Percentiles rank a stretch among this genome's conserved stretches.
Conservation (phyloP, 1,284 basidiomycete genomes). For the Sporisorium scitamineum region DNA sequence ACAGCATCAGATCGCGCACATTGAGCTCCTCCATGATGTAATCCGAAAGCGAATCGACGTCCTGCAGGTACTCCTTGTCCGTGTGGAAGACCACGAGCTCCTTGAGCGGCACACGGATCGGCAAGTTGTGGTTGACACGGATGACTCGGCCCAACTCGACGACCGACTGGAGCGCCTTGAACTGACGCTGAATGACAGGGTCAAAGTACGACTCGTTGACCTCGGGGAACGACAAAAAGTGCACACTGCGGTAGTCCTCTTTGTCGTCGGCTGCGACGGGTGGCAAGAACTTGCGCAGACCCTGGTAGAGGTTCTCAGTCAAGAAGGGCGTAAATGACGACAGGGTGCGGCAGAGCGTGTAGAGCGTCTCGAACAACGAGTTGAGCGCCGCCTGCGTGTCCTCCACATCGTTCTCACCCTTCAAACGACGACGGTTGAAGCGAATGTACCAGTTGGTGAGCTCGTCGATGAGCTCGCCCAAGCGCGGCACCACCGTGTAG, state of each 20-base stretch:
- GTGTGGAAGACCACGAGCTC: constrained; percentile 95
- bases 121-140: constrained; percentile 85
- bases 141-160: constrained; percentile 92
- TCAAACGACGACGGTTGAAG: constrained; percentile 94
- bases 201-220: constrained; percentile 97
- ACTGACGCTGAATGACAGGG: constrained; percentile 92
- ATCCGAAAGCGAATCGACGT: constrained; percentile 84
- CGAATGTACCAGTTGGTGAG: constrained; percentile 99
- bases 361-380: constrained; percentile 93
- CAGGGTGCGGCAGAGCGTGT: constrained; percentile 95
- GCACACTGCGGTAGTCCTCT: constrained; percentile 87
- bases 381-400: constrained; percentile 92
- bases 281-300: constrained; percentile 81
- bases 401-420: constrained; percentile 91
- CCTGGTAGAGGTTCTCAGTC: constrained; percentile 96
- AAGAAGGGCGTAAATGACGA: constrained; percentile 98
- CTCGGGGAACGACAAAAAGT: constrained; percentile 93
- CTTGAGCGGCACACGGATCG: constrained; percentile 81
- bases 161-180: constrained; percentile 92
- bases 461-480: constrained; percentile 93
- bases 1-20: constrained; percentile 88
- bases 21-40: constrained; percentile 98
- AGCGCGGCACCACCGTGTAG: constrained; percentile 96
- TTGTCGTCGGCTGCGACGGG: constrained; percentile 72
- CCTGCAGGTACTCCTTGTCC: constrained; percentile 84